Conservation (phyloP, 768 basidiomycete genomes). For the Amanita thiersii region DNA sequence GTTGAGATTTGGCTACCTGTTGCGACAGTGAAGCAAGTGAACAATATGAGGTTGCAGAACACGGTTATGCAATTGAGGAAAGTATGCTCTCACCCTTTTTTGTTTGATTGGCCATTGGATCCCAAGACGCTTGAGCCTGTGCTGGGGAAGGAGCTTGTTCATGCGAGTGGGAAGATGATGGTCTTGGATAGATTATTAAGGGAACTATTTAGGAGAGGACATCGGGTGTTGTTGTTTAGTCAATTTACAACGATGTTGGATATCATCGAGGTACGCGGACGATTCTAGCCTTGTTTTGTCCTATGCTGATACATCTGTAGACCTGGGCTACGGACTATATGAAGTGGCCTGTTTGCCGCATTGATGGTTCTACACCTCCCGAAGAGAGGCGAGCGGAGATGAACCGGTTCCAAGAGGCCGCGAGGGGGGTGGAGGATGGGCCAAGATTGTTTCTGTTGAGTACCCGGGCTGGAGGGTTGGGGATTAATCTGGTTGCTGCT, state of each 20-base stretch:
- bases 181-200: slow-evolving; percentile 81
- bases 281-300: neutral
- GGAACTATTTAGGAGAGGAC: slow-evolving; percentile 69
- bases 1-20: slow-evolving; percentile 3
- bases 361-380: slow-evolving; percentile 85
- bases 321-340: slow-evolving; percentile 88
- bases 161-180: slow-evolving; percentile 96
- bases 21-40: slow-evolving; percentile 66
- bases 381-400: slow-evolving; percentile 79
- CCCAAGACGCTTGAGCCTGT: slow-evolving; percentile 50
- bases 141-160: slow-evolving; percentile 73
- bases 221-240: slow-evolving; percentile 83
- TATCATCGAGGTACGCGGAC: slow-evolving; percentile 68
- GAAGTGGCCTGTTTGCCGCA: slow-evolving; percentile 78
- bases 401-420: slow-evolving; percentile 71
- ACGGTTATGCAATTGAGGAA: slow-evolving; percentile 96
- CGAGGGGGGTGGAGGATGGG: slow-evolving; percentile 46
- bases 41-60: slow-evolving; percentile 92
- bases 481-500: slow-evolving; percentile 74
- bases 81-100: slow-evolving; percentile 88
- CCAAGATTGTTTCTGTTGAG: slow-evolving; percentile 75
- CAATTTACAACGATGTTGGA: slow-evolving; percentile 97
- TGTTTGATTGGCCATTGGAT: slow-evolving; percentile 80
- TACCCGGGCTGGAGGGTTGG: slow-evolving; percentile 73
- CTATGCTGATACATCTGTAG: too few species aligned